Conservation (phyloP, 352 stramenopile genomes). For the Pythium brachiatum region DNA sequence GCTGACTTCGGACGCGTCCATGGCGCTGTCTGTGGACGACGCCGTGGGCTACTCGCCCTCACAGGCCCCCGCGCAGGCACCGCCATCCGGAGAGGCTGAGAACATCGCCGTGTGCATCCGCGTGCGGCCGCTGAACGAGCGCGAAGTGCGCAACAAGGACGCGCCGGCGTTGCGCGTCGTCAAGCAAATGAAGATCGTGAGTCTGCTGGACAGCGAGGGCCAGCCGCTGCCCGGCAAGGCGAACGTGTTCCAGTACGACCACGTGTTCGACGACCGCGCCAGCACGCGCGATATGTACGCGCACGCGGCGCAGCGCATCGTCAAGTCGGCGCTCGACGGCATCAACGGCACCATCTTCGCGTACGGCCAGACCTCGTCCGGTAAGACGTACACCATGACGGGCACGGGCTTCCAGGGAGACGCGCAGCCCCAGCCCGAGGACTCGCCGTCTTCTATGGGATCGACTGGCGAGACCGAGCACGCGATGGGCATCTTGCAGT, state of each 20-base stretch:
- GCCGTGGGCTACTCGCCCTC: not conserved
- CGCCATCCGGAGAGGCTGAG: slow-evolving; percentile 36
- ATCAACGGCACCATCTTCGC: slow-evolving; percentile 93
- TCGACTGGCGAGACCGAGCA: slow-evolving; percentile 23
- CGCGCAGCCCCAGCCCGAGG: slow-evolving; percentile 21
- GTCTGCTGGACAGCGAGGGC: slow-evolving; percentile 51
- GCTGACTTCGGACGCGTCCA: not conserved
- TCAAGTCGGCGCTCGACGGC: slow-evolving; percentile 60
- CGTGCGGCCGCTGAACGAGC: slow-evolving; percentile 73
- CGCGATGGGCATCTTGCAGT: slow-evolving; percentile 81
- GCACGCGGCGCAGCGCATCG: slow-evolving; percentile 63
- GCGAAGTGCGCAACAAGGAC: slow-evolving; percentile 51
- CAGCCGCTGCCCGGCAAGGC: slow-evolving; percentile 55
- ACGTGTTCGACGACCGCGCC: slow-evolving; percentile 61
- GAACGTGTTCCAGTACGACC: slow-evolving; percentile 81
- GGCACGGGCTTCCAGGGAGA: slow-evolving; percentile 47
- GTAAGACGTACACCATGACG: slow-evolving; percentile 98
- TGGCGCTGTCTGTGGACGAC: slow-evolving; percentile 1
- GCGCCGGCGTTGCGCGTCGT: slow-evolving; percentile 41
- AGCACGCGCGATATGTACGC: slow-evolving; percentile 60
- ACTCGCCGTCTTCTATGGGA: not conserved
- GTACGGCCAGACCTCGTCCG: slow-evolving; percentile 95
- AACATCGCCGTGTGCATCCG: slow-evolving; percentile 85
- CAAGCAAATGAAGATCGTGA: slow-evolving; percentile 44
- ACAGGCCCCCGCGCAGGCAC: not conserved